phyloP scores from a whole-genome alignment of 768 basidiomycete genomes.

The Megacollybia marginata region DNA sequence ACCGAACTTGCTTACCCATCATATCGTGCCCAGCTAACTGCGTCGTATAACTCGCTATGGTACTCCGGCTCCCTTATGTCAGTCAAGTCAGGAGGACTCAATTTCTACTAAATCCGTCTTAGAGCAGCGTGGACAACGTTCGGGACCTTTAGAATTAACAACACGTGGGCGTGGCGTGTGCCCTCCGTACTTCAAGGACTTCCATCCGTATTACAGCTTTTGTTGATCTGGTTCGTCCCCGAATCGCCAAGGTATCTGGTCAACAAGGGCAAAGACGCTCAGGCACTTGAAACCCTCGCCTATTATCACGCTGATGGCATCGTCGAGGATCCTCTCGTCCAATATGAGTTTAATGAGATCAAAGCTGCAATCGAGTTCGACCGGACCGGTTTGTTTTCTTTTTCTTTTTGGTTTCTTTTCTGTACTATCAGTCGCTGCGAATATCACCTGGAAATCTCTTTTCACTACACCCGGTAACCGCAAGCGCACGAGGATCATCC shows the following conservation, averaged over 20 bases:
- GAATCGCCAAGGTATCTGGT: conserved; percentile 43
- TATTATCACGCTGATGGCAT: conserved; percentile 46
- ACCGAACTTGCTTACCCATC: conserved; percentile 45
- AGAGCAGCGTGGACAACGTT: conserved; percentile 31
- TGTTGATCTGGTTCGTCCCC: conserved; percentile 37
- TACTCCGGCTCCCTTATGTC: conserved; percentile 43
- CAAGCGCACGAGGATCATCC: conserved; percentile 45
- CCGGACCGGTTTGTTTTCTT: conserved; percentile 29
- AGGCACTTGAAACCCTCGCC: conserved; percentile 40
- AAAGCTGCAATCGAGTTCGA: conserved; percentile 48
- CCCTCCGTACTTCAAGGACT: conserved; percentile 35
- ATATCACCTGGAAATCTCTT: conserved; percentile 41
- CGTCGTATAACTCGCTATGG: conserved; percentile 47
- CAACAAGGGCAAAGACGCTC: conserved; percentile 30
- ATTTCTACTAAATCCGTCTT: conserved; percentile 22
- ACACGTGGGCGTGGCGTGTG: conserved; percentile 52
- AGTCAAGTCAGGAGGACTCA: conserved; percentile 11
- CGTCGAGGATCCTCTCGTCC: conserved; percentile 34
- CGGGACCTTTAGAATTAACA: conserved; percentile 44
- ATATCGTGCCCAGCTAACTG: conserved; percentile 26
- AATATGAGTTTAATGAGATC: conserved; percentile 52
- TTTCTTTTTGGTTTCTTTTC: background rate
- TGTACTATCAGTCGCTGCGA: conserved; percentile 21
- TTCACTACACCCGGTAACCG: conserved; percentile 48
- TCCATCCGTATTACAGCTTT: conserved; percentile 31